phyloP scores from a whole-genome alignment of 2,329 filamentous ascomycete species.

The Magnaporthiopsis incrustans region DNA sequence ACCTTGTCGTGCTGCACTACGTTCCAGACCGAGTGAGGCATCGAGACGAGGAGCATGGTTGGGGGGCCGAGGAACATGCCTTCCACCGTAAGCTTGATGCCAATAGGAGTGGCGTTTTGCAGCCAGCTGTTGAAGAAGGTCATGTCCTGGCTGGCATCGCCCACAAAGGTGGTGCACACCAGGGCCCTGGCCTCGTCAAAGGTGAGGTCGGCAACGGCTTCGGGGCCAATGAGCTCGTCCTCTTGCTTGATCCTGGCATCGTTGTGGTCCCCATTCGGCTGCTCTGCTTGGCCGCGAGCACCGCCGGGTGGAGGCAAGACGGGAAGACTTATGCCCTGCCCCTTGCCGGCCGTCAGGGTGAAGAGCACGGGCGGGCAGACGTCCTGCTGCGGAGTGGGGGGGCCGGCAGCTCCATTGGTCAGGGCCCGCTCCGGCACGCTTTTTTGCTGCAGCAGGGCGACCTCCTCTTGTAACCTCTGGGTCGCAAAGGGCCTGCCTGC shows the following conservation, averaged over 20 bases:
- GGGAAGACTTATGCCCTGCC: constrained; percentile 44
- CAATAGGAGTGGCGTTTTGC: constrained; percentile 47
- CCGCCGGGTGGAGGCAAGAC: constrained; percentile 30
- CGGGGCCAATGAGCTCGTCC: constrained; percentile 37
- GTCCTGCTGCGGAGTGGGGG: constrained; percentile 24
- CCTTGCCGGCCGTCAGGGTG: constrained; percentile 45
- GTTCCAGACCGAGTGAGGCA: constrained; percentile 56
- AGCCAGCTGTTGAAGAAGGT: constrained; percentile 59
- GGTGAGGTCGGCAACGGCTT: constrained; percentile 43
- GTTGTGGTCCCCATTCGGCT: not conserved
- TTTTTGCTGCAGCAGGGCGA: constrained; percentile 35
- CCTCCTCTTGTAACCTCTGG: constrained; percentile 49
- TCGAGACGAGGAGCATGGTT: constrained; percentile 58
- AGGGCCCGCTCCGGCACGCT: constrained; percentile 33
- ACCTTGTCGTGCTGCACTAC: constrained; percentile 59
- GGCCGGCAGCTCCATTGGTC: constrained; percentile 36
- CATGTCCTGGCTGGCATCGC: constrained; percentile 58
- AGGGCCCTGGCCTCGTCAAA: constrained; percentile 57
- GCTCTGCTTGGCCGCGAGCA: constrained; percentile 17
- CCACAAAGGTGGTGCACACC: constrained; percentile 59
- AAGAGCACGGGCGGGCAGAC: constrained; percentile 41
- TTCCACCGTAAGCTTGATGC: constrained; percentile 53
- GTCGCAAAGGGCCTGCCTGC: constrained; percentile 46
- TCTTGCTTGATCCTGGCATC: constrained; percentile 19
- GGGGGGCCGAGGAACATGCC: constrained; percentile 62